Evolutionary conservation across 2,329 filamentous ascomycete species (phyloP).

Genomic region (Calonectria pauciramosa): DNA sequence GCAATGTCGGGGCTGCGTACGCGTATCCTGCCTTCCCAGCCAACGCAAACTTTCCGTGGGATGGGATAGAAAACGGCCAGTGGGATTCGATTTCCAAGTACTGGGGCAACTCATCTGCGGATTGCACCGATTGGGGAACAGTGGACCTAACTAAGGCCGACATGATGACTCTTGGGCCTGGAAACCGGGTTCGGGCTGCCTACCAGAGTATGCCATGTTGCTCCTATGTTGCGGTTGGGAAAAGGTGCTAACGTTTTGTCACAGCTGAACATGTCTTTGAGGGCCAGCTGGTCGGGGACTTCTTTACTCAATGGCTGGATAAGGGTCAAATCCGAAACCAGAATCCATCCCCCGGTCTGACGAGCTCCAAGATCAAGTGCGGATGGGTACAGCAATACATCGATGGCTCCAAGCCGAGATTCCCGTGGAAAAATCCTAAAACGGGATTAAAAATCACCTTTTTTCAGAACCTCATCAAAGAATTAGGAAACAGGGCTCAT

Average conservation of each 20-base stretch:
- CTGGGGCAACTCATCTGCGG: neutral
- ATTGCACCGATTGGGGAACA: no score
- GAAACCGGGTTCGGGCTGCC: no score
- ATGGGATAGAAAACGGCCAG: neutral
- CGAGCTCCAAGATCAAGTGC: neutral
- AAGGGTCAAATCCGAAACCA: neutral
- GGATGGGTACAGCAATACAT: neutral
- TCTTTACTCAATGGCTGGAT: conserved; percentile 5
- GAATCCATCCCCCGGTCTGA: no score
- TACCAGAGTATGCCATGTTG: no score
- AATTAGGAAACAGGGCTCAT: neutral
- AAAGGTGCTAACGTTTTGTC: no score
- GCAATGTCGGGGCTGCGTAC: neutral
- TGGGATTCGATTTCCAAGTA: neutral
- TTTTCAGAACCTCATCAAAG: neutral
- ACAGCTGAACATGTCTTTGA: conserved; percentile 14
- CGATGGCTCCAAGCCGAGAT: neutral
- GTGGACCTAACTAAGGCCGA: no score
- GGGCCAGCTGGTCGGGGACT: conserved; percentile 3
- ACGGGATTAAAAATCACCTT: neutral
- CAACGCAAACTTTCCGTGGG: no score
- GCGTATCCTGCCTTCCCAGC: conserved; percentile 3
- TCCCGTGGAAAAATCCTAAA: neutral
- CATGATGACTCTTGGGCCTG: no score
- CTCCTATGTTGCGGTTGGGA: no score